Percentiles rank a stretch among this genome's conserved stretches.
Conservation (phyloP, 495 filamentous ascomycete species). For the Xylaria flabelliformis region DNA sequence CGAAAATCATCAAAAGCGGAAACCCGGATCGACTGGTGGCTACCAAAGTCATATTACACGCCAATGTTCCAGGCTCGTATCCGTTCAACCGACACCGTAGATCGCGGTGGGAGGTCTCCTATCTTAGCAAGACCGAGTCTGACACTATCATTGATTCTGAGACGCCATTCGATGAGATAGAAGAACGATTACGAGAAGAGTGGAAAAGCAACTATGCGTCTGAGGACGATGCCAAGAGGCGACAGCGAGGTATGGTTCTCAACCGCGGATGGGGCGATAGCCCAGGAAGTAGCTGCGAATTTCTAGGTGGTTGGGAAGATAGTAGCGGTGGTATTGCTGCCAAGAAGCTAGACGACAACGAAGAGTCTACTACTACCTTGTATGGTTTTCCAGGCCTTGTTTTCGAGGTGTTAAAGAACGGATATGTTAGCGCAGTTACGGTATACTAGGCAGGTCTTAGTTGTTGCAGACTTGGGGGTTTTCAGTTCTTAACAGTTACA, state of each 20-base stretch:
- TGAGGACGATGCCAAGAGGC: constrained; percentile 64
- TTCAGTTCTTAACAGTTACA: neutral
- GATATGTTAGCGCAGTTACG: constrained; percentile 86
- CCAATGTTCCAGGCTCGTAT: constrained; percentile 93
- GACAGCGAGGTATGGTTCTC: constrained; percentile 82
- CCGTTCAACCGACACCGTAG: constrained; percentile 94
- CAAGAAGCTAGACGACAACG: constrained; percentile 57
- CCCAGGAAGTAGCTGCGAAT: constrained; percentile 86
- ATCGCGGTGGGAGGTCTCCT: constrained; percentile 81
- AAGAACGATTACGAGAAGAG: constrained; percentile 67
- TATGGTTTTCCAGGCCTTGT: constrained; percentile 93
- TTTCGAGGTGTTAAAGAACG: constrained; percentile 96
- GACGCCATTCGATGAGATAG: constrained; percentile 73
- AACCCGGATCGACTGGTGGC: constrained; percentile 71
- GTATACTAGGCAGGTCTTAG: constrained; percentile 63
- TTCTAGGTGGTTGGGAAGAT: constrained; percentile 90
- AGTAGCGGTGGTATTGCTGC: constrained; percentile 52
- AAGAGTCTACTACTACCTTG: constrained; percentile 81
- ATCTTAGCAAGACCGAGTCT: constrained; percentile 48
- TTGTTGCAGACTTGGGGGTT: constrained; percentile 5
- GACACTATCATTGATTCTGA: constrained; percentile 68
- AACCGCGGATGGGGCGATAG: constrained; percentile 92
- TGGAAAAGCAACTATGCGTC: constrained; percentile 73
- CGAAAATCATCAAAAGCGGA: constrained; percentile 41
- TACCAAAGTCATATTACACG: constrained; percentile 89